Evolutionary conservation across 2,329 filamentous ascomycete genomes (phyloP).

Genomic region (Aspergillus ochraceoroseus): DNA sequence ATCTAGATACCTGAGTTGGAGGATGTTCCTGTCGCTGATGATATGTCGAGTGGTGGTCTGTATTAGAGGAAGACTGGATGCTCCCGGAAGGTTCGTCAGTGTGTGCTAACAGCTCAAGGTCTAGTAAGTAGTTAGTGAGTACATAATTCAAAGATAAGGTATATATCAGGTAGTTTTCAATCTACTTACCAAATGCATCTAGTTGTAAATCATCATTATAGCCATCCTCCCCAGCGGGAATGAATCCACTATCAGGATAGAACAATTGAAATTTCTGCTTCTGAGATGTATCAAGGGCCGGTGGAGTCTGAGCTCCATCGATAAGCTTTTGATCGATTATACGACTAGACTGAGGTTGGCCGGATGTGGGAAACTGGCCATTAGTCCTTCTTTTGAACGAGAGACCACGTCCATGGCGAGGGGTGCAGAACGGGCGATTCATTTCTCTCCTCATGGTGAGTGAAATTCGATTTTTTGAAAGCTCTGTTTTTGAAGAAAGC

Average conservation of each 20-base stretch:
- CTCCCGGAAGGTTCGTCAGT: conserved; percentile 18
- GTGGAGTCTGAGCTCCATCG: conserved; percentile 21
- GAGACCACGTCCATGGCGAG: not conserved
- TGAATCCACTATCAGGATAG: not conserved
- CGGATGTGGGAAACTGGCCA: not conserved
- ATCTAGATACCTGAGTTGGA: conserved; percentile 23
- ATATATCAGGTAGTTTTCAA: not conserved
- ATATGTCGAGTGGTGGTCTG: conserved; percentile 2
- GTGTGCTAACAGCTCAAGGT: conserved; percentile 38
- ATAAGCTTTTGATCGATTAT: conserved; percentile 25
- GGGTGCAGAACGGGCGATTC: not conserved
- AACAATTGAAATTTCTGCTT: not conserved
- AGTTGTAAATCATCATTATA: conserved; percentile 35
- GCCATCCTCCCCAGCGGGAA: conserved; percentile 16
- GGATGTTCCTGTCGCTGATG: not conserved
- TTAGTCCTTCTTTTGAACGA: not conserved
- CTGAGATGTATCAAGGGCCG: conserved; percentile 4
- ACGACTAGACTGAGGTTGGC: conserved; percentile 7
- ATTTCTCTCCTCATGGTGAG: conserved; percentile 3
- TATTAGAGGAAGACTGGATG: conserved; percentile 4
- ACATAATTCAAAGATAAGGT: conserved; percentile 2
- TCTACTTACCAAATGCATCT: conserved; percentile 48
- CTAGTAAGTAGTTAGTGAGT: too few relatives aligned
- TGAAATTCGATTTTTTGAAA: too few relatives aligned
- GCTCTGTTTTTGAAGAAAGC: too few relatives aligned